phyloP scores from a whole-genome alignment of 83 land plant genomes.

The Diphasiastrum complanatum region DNA sequence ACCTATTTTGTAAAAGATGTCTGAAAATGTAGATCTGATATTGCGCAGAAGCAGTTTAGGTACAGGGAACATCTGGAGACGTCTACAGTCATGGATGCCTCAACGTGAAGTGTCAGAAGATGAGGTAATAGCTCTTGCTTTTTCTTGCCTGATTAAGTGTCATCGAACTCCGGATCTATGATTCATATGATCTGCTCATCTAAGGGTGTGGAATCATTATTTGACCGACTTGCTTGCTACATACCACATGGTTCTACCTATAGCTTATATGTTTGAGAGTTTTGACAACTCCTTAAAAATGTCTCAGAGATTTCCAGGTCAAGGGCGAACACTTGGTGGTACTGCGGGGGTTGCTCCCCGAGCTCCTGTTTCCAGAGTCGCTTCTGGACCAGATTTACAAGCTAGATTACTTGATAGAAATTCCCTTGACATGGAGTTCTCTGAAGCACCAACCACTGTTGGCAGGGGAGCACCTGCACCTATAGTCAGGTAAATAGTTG shows the following conservation, averaged over 20 bases:
- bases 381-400: constrained; percentile 45
- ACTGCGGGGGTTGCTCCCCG: constrained; percentile 21
- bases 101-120: constrained; percentile 35
- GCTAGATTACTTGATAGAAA: constrained; percentile 60
- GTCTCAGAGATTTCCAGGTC: constrained; percentile 70
- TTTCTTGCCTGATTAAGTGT: not conserved
- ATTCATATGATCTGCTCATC: not conserved
- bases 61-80: constrained; percentile 56
- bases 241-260: not conserved
- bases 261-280: too few relatives aligned
- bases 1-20: not conserved
- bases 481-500: constrained; percentile 4
- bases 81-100: constrained; percentile 72
- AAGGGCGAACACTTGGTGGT: constrained; percentile 59
- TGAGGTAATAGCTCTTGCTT: constrained; percentile 38
- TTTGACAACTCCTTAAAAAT: not conserved
- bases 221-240: not conserved
- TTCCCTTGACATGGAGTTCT: not conserved
- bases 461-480: constrained; percentile 5
- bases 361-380: constrained; percentile 18
- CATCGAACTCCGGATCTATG: constrained; percentile 1
- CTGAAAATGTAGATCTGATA: not conserved
- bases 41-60: not conserved
- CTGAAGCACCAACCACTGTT: constrained; percentile 1
- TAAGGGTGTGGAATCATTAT: not conserved